Evolutionary conservation across 192 early-diverging fungal genomes (phyloP).

Genomic region (Umbelopsis sp.): DNA sequence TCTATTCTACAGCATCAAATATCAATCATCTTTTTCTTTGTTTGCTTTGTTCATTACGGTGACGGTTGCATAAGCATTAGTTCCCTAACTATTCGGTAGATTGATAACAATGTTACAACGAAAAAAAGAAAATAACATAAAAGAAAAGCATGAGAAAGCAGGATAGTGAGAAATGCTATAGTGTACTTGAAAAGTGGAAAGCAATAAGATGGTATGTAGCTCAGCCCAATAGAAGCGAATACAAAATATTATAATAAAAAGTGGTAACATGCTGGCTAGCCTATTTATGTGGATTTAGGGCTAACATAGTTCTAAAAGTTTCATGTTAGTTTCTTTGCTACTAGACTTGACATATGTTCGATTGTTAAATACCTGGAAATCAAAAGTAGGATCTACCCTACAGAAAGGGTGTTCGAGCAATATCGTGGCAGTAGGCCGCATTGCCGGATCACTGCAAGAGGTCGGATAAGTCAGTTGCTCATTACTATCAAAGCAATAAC

Average conservation of each 20-base stretch:
- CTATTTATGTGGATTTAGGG: not conserved
- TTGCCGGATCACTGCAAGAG: constrained; percentile 65
- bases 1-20: no score
- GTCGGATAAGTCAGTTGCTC: not conserved
- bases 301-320: not conserved
- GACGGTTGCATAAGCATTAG: no score
- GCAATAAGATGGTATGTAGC: not conserved
- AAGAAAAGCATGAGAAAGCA: not conserved
- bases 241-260: not conserved
- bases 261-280: not conserved
- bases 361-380: constrained; percentile 45
- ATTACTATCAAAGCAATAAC: not conserved
- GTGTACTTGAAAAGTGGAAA: not conserved
- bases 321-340: not conserved
- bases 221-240: not conserved
- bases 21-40: no score
- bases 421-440: constrained; percentile 76
- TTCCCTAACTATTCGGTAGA: not conserved
- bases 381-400: constrained; percentile 50
- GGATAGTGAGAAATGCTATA: not conserved
- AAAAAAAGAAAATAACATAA: not conserved
- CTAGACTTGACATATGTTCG: not conserved
- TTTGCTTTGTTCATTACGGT: no score
- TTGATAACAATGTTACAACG: constrained; percentile 21
- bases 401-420: constrained; percentile 77